Evolutionary conservation across 352 stramenopile genomes (phyloP).

Genomic region (Aphanomyces euteiches): DNA sequence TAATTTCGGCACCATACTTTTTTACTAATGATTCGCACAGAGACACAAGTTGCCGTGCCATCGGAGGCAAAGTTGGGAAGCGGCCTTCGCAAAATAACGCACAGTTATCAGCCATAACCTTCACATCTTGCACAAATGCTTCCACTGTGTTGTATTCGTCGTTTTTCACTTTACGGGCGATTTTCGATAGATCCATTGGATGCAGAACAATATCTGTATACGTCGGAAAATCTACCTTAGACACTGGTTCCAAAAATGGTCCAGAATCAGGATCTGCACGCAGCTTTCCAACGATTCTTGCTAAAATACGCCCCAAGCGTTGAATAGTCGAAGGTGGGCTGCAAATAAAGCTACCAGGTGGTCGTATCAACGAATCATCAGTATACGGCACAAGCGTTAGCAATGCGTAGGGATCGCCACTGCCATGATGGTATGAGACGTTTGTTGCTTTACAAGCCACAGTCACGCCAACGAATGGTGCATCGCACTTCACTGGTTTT

Average conservation of each 20-base stretch:
- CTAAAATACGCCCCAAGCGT: conserved; percentile 53
- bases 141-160: conserved; percentile 52
- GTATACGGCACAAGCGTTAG: conserved; percentile 47
- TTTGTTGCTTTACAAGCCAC: conserved; percentile 57
- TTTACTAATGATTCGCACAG: conserved; percentile 65
- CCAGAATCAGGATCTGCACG: conserved; percentile 55
- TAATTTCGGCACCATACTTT: conserved; percentile 54
- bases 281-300: conserved; percentile 60
- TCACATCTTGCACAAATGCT: conserved; percentile 63
- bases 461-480: conserved; percentile 46
- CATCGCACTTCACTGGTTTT: conserved; percentile 55
- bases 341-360: conserved; percentile 48
- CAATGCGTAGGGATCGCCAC: conserved; percentile 72
- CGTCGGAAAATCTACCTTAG: conserved; percentile 70
- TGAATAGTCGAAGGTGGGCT: conserved; percentile 58
- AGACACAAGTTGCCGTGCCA: conserved; percentile 65
- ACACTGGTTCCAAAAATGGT: conserved; percentile 76
- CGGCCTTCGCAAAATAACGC: conserved; percentile 73
- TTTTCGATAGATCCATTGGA: conserved; percentile 68
- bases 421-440: conserved; percentile 75
- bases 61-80: conserved; percentile 67
- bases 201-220: conserved; percentile 79
- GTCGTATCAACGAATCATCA: conserved; percentile 36
- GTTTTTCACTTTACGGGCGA: conserved; percentile 49
- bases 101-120: conserved; percentile 73